Evolutionary conservation across 2,329 filamentous ascomycete genomes (phyloP), one percentile per base, ranked within the genome.

Genomic region (Scedosporium apiospermum): DNA sequence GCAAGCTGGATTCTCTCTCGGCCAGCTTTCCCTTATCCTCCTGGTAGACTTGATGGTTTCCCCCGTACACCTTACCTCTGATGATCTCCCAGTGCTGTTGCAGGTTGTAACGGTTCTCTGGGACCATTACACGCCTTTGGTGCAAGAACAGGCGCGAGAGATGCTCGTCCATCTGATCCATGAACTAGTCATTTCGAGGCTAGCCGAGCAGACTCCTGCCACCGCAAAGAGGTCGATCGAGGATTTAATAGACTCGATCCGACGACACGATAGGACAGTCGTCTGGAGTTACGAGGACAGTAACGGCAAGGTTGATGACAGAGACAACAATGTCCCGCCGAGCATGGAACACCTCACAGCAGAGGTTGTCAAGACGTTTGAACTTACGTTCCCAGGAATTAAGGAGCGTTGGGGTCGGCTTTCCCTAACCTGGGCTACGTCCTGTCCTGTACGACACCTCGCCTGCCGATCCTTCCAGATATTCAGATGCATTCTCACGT

Each of bases 161-260:
- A 96, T 99, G 93, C 83, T 99, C 16, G 93, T 99, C 1, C 95
- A 99, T 77, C 82, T 99, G 18, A 96, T 99, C 57, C 95, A 99
- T 69, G 95, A 98, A 73, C 81, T 98, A 6, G 91, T 99, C 44
- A 92, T 97, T 30, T 86, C 85, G 1, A 82, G 78, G 55, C 87
- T 96, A 64, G 89, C 96, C 63, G 86, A 91, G 58, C 82, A 87
- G 6, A 82, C 80, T 18, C 85, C 86, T 4, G 72, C 74, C 1
- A 75, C 78, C 2, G 86, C 86, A 60, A 91, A 90, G 70, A 82
- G 86, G 65, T 83, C 86, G 0, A 93, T 97, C 57, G 93, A 99
- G 73, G 86, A 91, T 64, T 84, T 98, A 62, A 90, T 97, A 51
- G 93, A 97, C 66, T 84, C 85, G 16, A 90, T 99, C 65, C 89